Evolutionary conservation across 148 eudicot species (phyloP).

Genomic region (Amaranthus hypochondriacus): DNA sequence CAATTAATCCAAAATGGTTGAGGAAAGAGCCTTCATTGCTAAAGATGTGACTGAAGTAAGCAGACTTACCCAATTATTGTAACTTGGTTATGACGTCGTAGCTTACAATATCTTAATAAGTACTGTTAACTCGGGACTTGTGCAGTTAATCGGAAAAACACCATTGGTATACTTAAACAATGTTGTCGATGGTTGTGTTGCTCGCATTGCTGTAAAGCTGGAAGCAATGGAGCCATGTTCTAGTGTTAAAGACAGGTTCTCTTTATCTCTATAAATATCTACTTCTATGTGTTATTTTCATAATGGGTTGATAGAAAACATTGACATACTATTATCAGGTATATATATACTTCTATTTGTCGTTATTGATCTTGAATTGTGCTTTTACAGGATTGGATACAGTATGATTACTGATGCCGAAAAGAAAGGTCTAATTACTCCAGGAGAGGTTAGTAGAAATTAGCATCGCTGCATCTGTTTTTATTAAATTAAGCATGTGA

Average conservation of each 20-base stretch:
- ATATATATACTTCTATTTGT: not conserved
- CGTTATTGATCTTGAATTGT: not conserved
- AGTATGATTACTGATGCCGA: constrained; percentile 50
- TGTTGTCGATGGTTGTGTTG: constrained; percentile 73
- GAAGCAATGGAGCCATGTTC: constrained; percentile 95
- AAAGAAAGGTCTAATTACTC: constrained; percentile 38
- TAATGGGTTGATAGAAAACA: not conserved
- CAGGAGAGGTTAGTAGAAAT: constrained; percentile 37
- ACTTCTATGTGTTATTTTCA: not conserved
- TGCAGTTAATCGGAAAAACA: constrained; percentile 76
- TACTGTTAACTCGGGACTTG: not conserved
- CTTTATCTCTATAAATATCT: not conserved
- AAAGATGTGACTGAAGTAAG: constrained; percentile 73
- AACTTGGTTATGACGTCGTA: not conserved
- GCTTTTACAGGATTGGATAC: constrained; percentile 39
- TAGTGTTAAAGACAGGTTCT: constrained; percentile 74
- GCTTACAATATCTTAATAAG: not conserved
- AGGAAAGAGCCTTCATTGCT: constrained; percentile 47
- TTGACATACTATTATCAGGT: not conserved
- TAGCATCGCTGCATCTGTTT: constrained; percentile 1
- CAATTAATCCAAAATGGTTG: constrained; percentile 31
- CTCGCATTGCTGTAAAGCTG: constrained; percentile 74
- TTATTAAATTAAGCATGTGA: constrained; percentile 4
- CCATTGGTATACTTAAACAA: constrained; percentile 85
- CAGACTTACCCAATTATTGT: not conserved